These are phyloP conservation scores for Eucalyptus sp. DNA, from an alignment of 345 rosid genomes.

Conservation along the genomic window DNA sequence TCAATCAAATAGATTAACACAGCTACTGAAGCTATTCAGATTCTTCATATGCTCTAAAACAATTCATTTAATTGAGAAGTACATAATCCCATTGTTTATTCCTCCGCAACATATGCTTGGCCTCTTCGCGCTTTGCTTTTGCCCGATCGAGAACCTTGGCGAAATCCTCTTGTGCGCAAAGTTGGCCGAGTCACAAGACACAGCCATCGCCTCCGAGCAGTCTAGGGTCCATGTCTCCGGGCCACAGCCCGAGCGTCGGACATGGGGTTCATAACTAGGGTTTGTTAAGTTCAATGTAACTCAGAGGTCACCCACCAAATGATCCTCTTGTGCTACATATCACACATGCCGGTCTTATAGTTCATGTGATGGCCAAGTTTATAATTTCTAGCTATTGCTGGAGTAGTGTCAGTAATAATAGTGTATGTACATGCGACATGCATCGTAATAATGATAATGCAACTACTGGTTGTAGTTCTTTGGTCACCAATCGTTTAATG, in stretches of 20 bases:
- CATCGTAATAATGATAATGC: not conserved
- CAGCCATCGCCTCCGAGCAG: not conserved
- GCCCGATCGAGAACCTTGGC: no score
- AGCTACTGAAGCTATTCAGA: no score
- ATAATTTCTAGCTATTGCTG: not conserved
- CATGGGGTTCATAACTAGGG: slow-evolving; percentile 10
- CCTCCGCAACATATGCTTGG: no score
- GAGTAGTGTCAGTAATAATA: not conserved
- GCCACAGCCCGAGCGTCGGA: slow-evolving; percentile 40
- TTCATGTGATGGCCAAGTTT: not conserved
- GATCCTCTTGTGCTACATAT: not conserved
- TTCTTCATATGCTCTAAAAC: no score
- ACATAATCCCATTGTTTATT: no score
- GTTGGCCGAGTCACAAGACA: not conserved
- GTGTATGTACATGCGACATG: not conserved
- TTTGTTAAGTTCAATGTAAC: not conserved
- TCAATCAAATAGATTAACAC: no score
- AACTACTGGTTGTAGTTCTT: not conserved
- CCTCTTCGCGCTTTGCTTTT: no score
- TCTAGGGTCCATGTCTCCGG: slow-evolving; percentile 17
- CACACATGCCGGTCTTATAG: not conserved
- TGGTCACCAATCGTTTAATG: not conserved
- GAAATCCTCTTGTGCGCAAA: not conserved
- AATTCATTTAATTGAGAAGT: no score
- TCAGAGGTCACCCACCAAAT: not conserved